These are phyloP conservation scores for Ligustrum vulgare DNA, from an alignment of 257 asterid species.

Conservation along the genomic window DNA sequence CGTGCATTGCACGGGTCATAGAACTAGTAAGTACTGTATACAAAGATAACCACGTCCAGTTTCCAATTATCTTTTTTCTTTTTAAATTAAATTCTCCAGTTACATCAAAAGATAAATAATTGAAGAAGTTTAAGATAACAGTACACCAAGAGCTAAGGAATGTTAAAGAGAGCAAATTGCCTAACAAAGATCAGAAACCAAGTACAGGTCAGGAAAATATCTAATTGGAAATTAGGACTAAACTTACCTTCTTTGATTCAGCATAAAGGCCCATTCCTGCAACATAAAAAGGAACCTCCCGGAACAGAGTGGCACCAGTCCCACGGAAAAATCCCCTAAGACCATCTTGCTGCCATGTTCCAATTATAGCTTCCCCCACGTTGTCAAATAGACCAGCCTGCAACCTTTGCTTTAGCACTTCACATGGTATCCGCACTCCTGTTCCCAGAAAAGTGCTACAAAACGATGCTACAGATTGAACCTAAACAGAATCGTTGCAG, in stretches of 20 bases:
- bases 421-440: conserved; percentile 88
- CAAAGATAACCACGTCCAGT: too few relatives aligned
- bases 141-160: not conserved
- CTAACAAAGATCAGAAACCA: not conserved
- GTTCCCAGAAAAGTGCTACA: conserved; percentile 91
- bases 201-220: not conserved
- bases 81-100: not conserved
- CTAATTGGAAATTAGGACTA: not conserved
- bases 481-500: conserved; percentile 38
- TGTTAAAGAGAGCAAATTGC: not conserved
- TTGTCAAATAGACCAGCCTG: conserved; percentile 87
- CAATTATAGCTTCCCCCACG: conserved; percentile 78
- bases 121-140: not conserved
- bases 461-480: conserved; percentile 85
- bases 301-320: conserved; percentile 90
- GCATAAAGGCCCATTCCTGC: conserved; percentile 98
- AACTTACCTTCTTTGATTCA: conserved; percentile 84
- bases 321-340: conserved; percentile 91
- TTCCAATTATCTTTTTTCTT: not conserved
- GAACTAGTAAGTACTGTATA: too few relatives aligned
- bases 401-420: conserved; percentile 87
- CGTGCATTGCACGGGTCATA: too few relatives aligned
- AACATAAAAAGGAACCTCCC: conserved; percentile 93
- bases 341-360: conserved; percentile 92
- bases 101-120: not conserved